Evolutionary conservation across 352 stramenopile species (phyloP).

Genomic region (Pythium guiyangense): DNA sequence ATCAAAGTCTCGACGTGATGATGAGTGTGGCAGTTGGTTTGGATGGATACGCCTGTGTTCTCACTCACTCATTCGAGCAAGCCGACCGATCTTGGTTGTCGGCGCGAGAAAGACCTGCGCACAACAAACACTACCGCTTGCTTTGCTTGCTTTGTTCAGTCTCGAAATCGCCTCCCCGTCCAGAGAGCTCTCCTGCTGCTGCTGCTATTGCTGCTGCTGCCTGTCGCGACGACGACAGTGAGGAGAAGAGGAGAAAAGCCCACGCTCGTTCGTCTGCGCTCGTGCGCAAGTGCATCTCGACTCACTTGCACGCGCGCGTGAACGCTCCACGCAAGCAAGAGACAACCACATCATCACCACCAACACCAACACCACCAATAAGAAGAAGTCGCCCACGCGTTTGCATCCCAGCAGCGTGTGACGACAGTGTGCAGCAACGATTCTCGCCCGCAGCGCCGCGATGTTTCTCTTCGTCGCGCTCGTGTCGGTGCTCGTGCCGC

Average conservation of each 20-base stretch:
- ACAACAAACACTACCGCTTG: not conserved
- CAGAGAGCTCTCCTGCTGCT: not conserved
- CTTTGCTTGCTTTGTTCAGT: not conserved
- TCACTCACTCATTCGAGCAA: too few species aligned
- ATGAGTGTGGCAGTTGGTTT: too few species aligned
- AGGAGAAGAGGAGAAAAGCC: not conserved
- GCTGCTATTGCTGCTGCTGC: too few species aligned
- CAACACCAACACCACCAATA: not conserved
- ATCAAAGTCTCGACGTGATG: too few species aligned
- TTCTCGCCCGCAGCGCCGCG: constrained; percentile 6
- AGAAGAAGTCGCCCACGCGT: not conserved
- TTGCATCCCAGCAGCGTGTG: not conserved
- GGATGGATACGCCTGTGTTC: too few species aligned
- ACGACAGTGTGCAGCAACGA: not conserved
- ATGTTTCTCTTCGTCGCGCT: constrained; percentile 44
- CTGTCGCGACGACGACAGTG: too few species aligned
- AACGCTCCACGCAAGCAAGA: not conserved
- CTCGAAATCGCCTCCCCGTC: not conserved
- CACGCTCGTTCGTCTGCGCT: too few species aligned
- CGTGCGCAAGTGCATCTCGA: too few species aligned
- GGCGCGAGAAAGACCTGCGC: too few species aligned
- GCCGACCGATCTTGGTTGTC: too few species aligned
- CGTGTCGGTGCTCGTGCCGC: constrained; percentile 46
- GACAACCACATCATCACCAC: too few species aligned
- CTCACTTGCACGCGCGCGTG: too few species aligned